Conservation (phyloP, 345 rosid species). For the Populus tremula region DNA sequence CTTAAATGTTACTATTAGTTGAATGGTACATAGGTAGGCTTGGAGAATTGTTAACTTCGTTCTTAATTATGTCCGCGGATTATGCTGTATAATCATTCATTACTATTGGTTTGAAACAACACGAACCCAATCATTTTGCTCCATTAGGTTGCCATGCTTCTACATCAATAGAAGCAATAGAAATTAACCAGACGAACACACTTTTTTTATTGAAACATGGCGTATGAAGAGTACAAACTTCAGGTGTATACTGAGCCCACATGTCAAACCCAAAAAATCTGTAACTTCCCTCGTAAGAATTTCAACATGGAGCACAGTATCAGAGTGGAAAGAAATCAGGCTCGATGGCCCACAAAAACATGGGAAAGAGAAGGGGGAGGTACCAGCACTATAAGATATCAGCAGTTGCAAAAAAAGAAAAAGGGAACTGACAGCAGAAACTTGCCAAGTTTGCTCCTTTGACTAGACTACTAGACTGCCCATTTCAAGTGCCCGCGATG, state of each 20-base stretch:
- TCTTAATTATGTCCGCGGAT: background rate
- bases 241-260: background rate
- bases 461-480: background rate
- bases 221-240: slow-evolving; percentile 4
- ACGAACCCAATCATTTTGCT: background rate
- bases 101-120: background rate
- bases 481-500: slow-evolving; percentile 9
- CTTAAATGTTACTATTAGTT: background rate
- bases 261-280: slow-evolving; percentile 4
- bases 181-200: background rate
- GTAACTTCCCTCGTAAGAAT: slow-evolving; percentile 1
- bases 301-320: background rate
- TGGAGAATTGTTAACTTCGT: background rate
- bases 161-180: background rate
- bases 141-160: background rate
- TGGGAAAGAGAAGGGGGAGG: background rate
- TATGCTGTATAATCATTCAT: background rate
- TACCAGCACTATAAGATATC: slow-evolving; percentile 5
- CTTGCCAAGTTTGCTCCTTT: slow-evolving; percentile 3
- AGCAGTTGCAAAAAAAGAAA: background rate
- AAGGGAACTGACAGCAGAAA: background rate
- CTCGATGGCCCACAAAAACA: background rate
- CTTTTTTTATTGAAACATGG: slow-evolving; percentile 4
- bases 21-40: background rate
- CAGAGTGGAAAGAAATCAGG: slow-evolving; percentile 4